phyloP scores from a whole-genome alignment of 2,329 filamentous ascomycete species.

The Fusarium cyanostomum region DNA sequence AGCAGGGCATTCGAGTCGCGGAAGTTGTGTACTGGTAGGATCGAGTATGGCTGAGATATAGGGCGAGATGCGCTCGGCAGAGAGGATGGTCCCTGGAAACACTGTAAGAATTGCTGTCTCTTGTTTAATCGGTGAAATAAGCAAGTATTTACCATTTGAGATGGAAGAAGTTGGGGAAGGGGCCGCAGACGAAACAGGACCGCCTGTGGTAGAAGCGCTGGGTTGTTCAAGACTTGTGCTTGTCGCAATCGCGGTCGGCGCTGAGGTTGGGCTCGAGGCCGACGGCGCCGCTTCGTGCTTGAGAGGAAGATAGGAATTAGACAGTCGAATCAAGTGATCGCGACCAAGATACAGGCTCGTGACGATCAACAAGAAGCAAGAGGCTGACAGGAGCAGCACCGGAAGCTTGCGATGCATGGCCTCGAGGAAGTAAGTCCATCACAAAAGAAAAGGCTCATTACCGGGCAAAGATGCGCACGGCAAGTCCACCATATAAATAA shows the following conservation, averaged over 20 bases:
- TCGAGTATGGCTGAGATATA: conserved; percentile 46
- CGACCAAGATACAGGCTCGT: conserved; percentile 34
- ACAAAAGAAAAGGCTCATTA: not conserved
- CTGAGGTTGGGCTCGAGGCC: not conserved
- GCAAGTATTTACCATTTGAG: conserved; percentile 9
- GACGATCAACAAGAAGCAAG: conserved; percentile 26
- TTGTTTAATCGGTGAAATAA: accelerated
- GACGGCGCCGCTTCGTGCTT: not conserved
- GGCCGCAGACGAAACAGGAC: not conserved
- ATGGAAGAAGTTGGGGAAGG: not conserved
- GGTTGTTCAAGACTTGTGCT: not conserved
- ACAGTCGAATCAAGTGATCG: conserved; percentile 15
- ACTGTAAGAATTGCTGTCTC: conserved; percentile 12
- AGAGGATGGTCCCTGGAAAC: conserved; percentile 48
- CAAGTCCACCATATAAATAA: no score
- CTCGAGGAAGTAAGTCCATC: not conserved
- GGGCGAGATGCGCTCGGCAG: conserved; percentile 24
- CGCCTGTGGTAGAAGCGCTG: not conserved
- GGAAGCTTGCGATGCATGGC: conserved; percentile 30
- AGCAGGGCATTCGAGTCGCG: conserved; percentile 45
- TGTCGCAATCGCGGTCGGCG: not conserved
- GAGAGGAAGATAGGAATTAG: conserved; percentile 10
- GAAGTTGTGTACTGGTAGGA: conserved; percentile 30
- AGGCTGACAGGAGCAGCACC: conserved; percentile 18
- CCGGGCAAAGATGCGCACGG: not conserved